Evolutionary conservation across 495 filamentous ascomycete species (phyloP).

Genomic region (Rostrohypoxylon terebratum): DNA sequence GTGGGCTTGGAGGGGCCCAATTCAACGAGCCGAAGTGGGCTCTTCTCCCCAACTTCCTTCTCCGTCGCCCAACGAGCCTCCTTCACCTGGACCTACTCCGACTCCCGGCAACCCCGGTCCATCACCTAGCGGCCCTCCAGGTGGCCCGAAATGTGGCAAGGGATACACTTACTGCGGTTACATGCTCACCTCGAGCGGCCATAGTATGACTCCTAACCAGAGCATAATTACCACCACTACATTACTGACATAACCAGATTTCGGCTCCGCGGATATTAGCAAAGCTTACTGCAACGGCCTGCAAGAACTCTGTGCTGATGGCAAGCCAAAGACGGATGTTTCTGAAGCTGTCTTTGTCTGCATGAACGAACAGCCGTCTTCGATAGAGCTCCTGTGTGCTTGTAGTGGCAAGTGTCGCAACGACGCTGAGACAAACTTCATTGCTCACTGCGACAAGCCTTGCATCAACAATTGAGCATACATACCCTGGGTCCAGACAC

Average conservation of each 20-base stretch:
- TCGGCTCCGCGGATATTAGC: conserved; percentile 53
- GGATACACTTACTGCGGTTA: conserved; percentile 62
- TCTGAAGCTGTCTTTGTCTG: conserved; percentile 58
- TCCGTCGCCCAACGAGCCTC: not conserved
- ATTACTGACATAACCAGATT: conserved; percentile 46
- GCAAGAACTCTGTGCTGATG: conserved; percentile 52
- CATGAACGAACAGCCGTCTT: conserved; percentile 49
- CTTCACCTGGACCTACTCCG: not conserved
- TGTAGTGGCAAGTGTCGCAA: conserved; percentile 57
- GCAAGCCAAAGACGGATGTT: conserved; percentile 55
- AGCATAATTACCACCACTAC: not conserved
- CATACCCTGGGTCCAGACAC: not conserved
- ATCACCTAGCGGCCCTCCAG: conserved; percentile 22
- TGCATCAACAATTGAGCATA: conserved; percentile 42
- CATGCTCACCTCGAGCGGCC: conserved; percentile 53
- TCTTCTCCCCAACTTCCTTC: conserved; percentile 3
- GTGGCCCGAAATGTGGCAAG: conserved; percentile 53
- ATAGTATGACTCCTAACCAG: conserved; percentile 45
- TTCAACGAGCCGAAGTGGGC: conserved; percentile 18
- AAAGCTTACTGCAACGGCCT: conserved; percentile 56
- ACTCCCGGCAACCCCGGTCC: conserved; percentile 14
- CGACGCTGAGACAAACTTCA: conserved; percentile 48
- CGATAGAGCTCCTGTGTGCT: conserved; percentile 54
- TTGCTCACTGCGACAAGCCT: conserved; percentile 49
- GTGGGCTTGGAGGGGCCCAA: conserved; percentile 25